phyloP scores from a whole-genome alignment of 345 rosid species.

The Arabis alpina region DNA sequence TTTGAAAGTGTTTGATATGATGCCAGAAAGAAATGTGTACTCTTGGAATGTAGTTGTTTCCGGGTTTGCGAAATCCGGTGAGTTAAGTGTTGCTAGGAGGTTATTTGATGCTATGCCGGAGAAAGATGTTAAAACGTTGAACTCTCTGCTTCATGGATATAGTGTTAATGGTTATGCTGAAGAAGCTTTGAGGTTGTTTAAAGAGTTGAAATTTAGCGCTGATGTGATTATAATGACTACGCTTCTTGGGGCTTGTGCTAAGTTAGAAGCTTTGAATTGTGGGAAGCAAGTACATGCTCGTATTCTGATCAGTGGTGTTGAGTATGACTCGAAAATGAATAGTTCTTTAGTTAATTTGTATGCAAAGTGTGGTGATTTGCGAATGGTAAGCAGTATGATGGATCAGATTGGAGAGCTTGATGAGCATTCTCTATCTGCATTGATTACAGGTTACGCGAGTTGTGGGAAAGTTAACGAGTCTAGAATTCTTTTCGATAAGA shows the following conservation, averaged over 20 bases:
- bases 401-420: constrained; percentile 55
- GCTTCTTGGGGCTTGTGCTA: constrained; percentile 63
- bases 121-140: constrained; percentile 60
- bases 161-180: constrained; percentile 47
- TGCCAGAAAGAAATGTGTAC: constrained; percentile 61
- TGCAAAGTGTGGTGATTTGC: constrained; percentile 72
- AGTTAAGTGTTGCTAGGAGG: constrained; percentile 53
- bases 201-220: constrained; percentile 44
- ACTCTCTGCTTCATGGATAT: constrained; percentile 67
- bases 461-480: constrained; percentile 65
- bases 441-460: constrained; percentile 72
- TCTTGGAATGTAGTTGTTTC: constrained; percentile 76
- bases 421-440: constrained; percentile 77
- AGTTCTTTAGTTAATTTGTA: constrained; percentile 75
- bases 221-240: constrained; percentile 67
- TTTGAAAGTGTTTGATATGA: constrained; percentile 50
- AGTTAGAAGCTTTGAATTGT: constrained; percentile 54
- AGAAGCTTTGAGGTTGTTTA: constrained; percentile 67
- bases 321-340: constrained; percentile 55
- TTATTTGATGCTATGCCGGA: constrained; percentile 70
- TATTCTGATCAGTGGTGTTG: constrained; percentile 51
- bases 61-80: constrained; percentile 66
- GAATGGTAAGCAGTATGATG: constrained; percentile 54
- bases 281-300: constrained; percentile 82
- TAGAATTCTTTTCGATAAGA: constrained; percentile 52